Conservation (phyloP, 1,284 basidiomycete genomes). For the Moesziomyces sp. region DNA sequence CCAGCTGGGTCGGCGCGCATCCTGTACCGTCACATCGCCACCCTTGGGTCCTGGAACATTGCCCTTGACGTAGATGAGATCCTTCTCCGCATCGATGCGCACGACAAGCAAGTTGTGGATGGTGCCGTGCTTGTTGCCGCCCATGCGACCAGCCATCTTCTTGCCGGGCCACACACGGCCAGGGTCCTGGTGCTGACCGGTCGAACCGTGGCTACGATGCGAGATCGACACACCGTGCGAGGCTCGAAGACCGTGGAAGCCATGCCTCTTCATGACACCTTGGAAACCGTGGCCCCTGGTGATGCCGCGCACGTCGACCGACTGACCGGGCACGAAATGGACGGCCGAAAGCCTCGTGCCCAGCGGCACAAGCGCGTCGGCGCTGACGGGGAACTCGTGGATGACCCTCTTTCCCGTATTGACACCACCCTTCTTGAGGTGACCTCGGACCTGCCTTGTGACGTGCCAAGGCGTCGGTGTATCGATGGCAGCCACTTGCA, state of each 20-base stretch:
- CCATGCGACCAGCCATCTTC: slow-evolving; percentile 97
- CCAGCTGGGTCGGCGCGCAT: slow-evolving; percentile 64
- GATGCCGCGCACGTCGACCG: slow-evolving; percentile 90
- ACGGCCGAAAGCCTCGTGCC: slow-evolving; percentile 89
- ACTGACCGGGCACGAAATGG: slow-evolving; percentile 98
- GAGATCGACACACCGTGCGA: slow-evolving; percentile 97
- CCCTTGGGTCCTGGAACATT: slow-evolving; percentile 72
- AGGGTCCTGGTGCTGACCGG: slow-evolving; percentile 89
- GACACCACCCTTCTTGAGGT: slow-evolving; percentile 85
- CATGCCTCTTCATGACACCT: slow-evolving; percentile 96
- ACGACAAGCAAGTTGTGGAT: slow-evolving; percentile 86
- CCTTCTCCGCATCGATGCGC: slow-evolving; percentile 84
- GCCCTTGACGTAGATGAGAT: slow-evolving; percentile 85
- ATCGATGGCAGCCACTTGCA: slow-evolving; percentile 70
- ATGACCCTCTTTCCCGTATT: slow-evolving; percentile 82
- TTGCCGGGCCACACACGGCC: slow-evolving; percentile 94
- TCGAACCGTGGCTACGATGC: slow-evolving; percentile 91
- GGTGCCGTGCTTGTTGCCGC: slow-evolving; percentile 71
- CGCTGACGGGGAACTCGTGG: slow-evolving; percentile 87
- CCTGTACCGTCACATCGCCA: slow-evolving; percentile 68
- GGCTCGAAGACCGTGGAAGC: slow-evolving; percentile 88
- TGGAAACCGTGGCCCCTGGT: slow-evolving; percentile 97
- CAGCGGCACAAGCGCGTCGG: slow-evolving; percentile 88
- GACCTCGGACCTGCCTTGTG: slow-evolving; percentile 90
- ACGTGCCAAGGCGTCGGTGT: slow-evolving; percentile 71